phyloP scores from a whole-genome alignment of 148 eudicot genomes.

The Silene uniflora region DNA sequence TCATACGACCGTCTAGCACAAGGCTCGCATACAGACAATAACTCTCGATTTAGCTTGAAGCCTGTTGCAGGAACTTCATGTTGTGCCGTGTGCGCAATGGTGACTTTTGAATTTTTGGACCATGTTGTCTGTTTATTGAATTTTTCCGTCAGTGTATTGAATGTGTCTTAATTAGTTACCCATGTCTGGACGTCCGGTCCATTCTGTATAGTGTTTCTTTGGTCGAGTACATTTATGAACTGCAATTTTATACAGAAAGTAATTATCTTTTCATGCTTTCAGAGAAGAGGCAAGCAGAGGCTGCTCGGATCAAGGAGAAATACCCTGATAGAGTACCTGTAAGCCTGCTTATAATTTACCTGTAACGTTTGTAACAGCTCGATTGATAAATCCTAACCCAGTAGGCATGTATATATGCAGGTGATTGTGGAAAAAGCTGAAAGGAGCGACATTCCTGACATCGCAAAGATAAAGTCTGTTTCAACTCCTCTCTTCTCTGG shows the following conservation, averaged over 20 bases:
- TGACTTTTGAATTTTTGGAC: neutral
- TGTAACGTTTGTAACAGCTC: neutral
- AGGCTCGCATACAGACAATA: neutral
- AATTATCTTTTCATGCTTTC: slow-evolving; percentile 13
- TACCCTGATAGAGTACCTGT: slow-evolving; percentile 48
- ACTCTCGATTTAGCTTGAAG: neutral
- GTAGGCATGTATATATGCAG: slow-evolving; percentile 23
- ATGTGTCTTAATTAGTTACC: neutral
- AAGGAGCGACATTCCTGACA: slow-evolving; percentile 41
- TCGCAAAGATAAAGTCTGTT: slow-evolving; percentile 47
- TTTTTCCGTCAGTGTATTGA: neutral
- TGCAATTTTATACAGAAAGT: neutral
- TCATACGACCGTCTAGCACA: too few species aligned
- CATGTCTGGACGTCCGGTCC: too few species aligned
- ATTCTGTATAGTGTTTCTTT: too few species aligned
- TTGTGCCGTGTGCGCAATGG: slow-evolving; percentile 2
- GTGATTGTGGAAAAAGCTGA: slow-evolving; percentile 51
- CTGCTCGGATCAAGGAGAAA: slow-evolving; percentile 43
- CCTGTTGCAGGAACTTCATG: neutral
- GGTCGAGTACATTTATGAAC: too few species aligned
- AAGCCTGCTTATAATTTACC: slow-evolving; percentile 14
- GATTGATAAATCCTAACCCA: slow-evolving; percentile 7
- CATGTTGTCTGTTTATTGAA: neutral
- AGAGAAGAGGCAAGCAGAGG: slow-evolving; percentile 43
- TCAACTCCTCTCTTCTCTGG: slow-evolving; percentile 7